Percentiles rank a stretch among this genome's conserved stretches.
phyloP scores from a whole-genome alignment of 1,139 yeast genomes.

The Saccharomyces pastorianus region DNA sequence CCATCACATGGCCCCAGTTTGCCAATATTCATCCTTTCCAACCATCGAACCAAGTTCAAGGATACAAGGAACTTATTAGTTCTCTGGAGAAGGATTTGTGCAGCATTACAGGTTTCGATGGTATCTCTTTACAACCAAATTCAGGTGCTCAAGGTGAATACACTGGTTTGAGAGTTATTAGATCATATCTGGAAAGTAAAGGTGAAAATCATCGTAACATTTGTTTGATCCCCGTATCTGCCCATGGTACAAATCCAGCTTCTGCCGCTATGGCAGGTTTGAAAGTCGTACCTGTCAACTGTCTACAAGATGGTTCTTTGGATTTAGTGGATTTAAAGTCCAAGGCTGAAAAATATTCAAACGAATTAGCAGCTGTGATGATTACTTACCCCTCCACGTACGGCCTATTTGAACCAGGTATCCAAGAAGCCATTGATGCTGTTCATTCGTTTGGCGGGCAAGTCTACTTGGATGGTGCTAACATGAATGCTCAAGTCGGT shows the following conservation, averaged over 20 bases:
- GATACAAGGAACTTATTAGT: conserved; percentile 64
- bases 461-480: conserved; percentile 96
- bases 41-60: conserved; percentile 78
- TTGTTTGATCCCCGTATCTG: conserved; percentile 91
- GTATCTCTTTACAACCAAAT: conserved; percentile 89
- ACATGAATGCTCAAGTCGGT: conserved; percentile 98
- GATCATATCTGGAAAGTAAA: conserved; percentile 61
- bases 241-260: conserved; percentile 98
- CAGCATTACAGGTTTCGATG: conserved; percentile 91
- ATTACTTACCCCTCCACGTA: conserved; percentile 96
- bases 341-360: conserved; percentile 65
- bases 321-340: conserved; percentile 67
- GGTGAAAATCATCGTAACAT: conserved; percentile 71
- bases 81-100: conserved; percentile 82
- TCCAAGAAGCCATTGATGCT: conserved; percentile 71
- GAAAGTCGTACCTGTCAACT: conserved; percentile 87
- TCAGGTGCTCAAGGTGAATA: conserved; percentile 99
- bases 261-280: conserved; percentile 96
- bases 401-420: conserved; percentile 91
- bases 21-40: conserved; percentile 85
- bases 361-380: conserved; percentile 84
- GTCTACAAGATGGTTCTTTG: conserved; percentile 76
- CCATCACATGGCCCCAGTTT: conserved; percentile 92
- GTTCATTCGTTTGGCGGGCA: conserved; percentile 88
- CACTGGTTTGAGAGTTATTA: conserved; percentile 83